Evolutionary conservation across 805 yeast genomes (phyloP), one percentile per base, ranked within the genome.

Genomic region (Nematodospora valgi): DNA sequence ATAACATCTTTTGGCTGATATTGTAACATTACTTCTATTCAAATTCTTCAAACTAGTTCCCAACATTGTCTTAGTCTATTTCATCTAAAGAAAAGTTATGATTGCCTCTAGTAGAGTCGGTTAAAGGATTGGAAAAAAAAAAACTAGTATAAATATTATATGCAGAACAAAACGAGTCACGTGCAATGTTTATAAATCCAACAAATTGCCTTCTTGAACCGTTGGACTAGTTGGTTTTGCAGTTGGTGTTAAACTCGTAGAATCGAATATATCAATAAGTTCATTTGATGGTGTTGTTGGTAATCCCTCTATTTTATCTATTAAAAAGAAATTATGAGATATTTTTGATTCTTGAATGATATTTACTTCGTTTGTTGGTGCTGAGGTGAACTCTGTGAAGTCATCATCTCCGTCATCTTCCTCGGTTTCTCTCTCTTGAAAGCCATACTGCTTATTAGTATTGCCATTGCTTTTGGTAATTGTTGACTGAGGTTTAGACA

Each of bases 341-440:
- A 35, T 11, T 19, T 29, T 35, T 2, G 38, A 26, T 32, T 28
- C 27, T 14, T 34, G 26, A 4, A 16, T 5, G 6, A 10, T 6
- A 9, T 10, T 3, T 4, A 6, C 13, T 14, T 15, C 24, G 8
- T 7, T 27, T 15, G 30, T 3, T 32, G 17, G 23, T 1, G 51
- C 41, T 5, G 52, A 41, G 2, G 46, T 38, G 32, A 54, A 54
- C 9, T 49, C 58, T 6, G 48, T 47, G 34, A 54, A 51, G 9
- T 53, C 58, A 25, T 49, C 53, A 8, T 38, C 45, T 2, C 39
- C 45, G 21, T 30, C 33, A 16, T 21, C 25, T 14, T 29, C 17
- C 13, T 21, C 33, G 5, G 10, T n/a, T 7, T 9, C 28, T 4
- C 4, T 12, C 13, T 3, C 9, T n/a, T n/a, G n/a, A n/a, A n/a